These are phyloP conservation scores for Neospermospora avenae DNA, from an alignment of 2,329 filamentous ascomycete species.

Conservation along the genomic window DNA sequence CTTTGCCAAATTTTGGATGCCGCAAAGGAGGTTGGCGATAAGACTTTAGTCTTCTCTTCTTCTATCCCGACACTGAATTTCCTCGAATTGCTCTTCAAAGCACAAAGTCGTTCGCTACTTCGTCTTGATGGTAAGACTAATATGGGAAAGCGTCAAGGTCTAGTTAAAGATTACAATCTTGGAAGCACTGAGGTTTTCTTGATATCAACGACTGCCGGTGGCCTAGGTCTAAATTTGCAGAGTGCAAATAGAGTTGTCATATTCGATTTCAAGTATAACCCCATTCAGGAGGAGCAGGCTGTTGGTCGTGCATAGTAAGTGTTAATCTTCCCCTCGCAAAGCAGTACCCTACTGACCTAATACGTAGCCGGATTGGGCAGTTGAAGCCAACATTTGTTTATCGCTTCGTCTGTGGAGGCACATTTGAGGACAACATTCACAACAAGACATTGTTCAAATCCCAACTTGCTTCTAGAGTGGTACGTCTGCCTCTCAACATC, in stretches of 20 bases:
- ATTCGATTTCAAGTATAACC: conserved; percentile 80
- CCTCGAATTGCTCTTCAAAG: conserved; percentile 54
- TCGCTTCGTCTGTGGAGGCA: conserved; percentile 73
- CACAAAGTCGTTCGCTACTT: conserved; percentile 36
- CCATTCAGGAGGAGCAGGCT: conserved; percentile 79
- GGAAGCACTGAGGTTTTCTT: conserved; percentile 60
- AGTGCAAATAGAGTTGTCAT: conserved; percentile 84
- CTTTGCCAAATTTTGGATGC: conserved; percentile 68
- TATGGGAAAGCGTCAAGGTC: conserved; percentile 54
- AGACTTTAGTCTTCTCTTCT: conserved; percentile 78
- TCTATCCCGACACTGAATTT: conserved; percentile 68
- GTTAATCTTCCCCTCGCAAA: neutral
- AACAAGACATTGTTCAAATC: conserved; percentile 78
- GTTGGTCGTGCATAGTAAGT: conserved; percentile 70
- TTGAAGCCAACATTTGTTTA: conserved; percentile 80
- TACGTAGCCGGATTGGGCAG: conserved; percentile 67
- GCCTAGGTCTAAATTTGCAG: conserved; percentile 78
- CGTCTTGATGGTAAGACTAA: conserved; percentile 63
- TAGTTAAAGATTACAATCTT: conserved; percentile 67
- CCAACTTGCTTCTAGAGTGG: conserved; percentile 73
- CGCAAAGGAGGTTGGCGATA: conserved; percentile 61
- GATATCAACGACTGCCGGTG: conserved; percentile 80
- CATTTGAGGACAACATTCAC: conserved; percentile 72
- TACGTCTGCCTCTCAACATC: neutral
- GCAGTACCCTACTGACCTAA: neutral